Evolutionary conservation across 2,329 filamentous ascomycete species (phyloP).

Genomic region (Diaporthe citriasiana): DNA sequence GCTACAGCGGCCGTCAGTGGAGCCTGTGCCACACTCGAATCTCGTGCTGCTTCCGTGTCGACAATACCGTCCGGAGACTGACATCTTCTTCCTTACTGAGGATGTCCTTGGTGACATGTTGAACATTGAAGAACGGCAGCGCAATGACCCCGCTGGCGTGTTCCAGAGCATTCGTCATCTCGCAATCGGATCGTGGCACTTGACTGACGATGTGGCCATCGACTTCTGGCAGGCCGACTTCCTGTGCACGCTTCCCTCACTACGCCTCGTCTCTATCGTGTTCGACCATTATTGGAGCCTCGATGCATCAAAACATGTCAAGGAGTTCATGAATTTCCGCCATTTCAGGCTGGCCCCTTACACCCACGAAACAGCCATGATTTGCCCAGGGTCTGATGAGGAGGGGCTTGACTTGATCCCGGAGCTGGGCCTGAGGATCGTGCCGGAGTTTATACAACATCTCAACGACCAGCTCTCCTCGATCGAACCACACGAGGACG

Average conservation of each 20-base stretch:
- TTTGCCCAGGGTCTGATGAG: slow-evolving; percentile 1
- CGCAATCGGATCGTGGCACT: slow-evolving; percentile 28
- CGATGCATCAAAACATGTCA: neutral
- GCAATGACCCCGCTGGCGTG: slow-evolving; percentile 18
- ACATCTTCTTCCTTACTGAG: slow-evolving; percentile 29
- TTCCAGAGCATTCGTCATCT: slow-evolving; percentile 27
- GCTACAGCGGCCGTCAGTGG: neutral
- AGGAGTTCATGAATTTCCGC: neutral
- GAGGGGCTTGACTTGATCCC: slow-evolving; percentile 8
- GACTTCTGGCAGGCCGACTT: slow-evolving; percentile 28
- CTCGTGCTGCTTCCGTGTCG: slow-evolving; percentile 30
- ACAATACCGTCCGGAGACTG: slow-evolving; percentile 26
- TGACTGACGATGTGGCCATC: slow-evolving; percentile 9
- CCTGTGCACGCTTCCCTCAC: slow-evolving; percentile 15
- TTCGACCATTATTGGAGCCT: slow-evolving; percentile 29
- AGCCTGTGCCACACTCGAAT: neutral
- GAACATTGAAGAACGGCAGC: neutral
- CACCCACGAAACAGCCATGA: neutral
- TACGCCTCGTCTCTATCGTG: slow-evolving; percentile 18
- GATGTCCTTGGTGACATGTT: slow-evolving; percentile 21
- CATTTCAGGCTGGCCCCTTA: slow-evolving; percentile 25
- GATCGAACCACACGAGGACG: neutral
- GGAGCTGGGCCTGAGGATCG: neutral
- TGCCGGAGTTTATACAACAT: neutral
- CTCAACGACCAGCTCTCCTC: slow-evolving; percentile 3